These are phyloP conservation scores for Phyllostachys edulis DNA, from an alignment of 176 grass and related monocot species.

Conservation along the genomic window DNA sequence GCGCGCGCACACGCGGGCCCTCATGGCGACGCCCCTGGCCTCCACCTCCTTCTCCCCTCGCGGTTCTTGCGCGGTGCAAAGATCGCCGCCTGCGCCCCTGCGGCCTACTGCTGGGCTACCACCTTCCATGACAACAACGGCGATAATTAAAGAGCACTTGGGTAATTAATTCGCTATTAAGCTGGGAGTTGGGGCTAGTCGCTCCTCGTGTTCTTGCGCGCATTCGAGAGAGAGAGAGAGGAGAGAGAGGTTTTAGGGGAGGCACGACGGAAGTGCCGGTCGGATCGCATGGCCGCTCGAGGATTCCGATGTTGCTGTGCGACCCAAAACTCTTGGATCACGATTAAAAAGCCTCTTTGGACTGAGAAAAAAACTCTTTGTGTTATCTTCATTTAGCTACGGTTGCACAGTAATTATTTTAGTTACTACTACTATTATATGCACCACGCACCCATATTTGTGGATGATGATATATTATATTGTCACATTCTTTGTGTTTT, in stretches of 20 bases:
- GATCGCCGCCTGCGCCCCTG: background rate
- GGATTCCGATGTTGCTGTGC: background rate
- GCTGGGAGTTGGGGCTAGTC: background rate
- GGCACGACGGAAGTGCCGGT: conserved; percentile 14
- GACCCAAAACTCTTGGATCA: conserved; percentile 37
- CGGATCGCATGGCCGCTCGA: conserved; percentile 18
- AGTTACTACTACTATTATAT: no score
- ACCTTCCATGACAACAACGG: conserved; percentile 22
- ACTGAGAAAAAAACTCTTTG: background rate
- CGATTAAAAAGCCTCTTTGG: background rate
- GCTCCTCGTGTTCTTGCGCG: conserved; percentile 25
- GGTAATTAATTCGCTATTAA: background rate
- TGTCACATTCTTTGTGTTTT: background rate
- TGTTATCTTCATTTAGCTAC: no score
- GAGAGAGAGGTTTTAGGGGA: no score
- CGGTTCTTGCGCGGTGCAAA: background rate
- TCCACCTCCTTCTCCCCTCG: background rate
- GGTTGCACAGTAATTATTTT: no score
- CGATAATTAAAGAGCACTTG: conserved; percentile 14
- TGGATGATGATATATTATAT: background rate
- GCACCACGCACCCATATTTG: no score
- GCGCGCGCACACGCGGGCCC: conserved; percentile 33
- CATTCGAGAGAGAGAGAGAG: no score
- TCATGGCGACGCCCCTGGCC: conserved; percentile 16
- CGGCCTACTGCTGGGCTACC: background rate